A percentile compares a stretch with the other conserved stretches of the same genome.
phyloP scores from a whole-genome alignment of 2,329 filamentous ascomycete species.

The Escovopsis sp. region DNA sequence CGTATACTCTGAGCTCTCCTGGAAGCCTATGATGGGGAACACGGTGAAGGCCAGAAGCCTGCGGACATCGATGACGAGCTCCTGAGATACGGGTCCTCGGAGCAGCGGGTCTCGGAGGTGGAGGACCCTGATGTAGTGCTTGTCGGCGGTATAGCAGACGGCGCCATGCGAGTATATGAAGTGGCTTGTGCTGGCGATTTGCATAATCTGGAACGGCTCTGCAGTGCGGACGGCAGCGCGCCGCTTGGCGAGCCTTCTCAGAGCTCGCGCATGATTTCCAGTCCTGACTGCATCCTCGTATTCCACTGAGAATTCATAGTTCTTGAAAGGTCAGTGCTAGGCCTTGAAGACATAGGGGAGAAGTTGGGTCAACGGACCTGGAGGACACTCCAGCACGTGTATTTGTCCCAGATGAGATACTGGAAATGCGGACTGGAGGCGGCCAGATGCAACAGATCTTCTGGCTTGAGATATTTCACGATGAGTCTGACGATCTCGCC shows the following conservation, averaged over 20 bases:
- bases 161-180: conserved; percentile 50
- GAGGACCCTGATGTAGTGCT: conserved; percentile 37
- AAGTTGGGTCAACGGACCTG: conserved; percentile 29
- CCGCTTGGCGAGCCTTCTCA: conserved; percentile 47
- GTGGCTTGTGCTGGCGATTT: conserved; percentile 43
- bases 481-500: conserved; percentile 52
- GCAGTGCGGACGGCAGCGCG: conserved; percentile 45
- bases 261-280: conserved; percentile 10
- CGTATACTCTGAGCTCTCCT: conserved; percentile 22
- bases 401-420: conserved; percentile 35
- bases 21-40: conserved; percentile 20
- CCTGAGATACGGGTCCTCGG: conserved; percentile 25
- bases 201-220: conserved; percentile 42
- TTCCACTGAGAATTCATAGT: conserved; percentile 11
- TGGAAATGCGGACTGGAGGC: conserved; percentile 36
- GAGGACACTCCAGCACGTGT: conserved; percentile 41
- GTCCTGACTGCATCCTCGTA: conserved; percentile 9
- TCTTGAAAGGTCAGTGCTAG: conserved; percentile 3
- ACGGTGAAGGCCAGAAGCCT: conserved; percentile 17
- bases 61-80: conserved; percentile 42
- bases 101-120: conserved; percentile 35
- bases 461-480: conserved; percentile 35
- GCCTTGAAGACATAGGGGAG: not conserved
- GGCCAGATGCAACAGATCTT: conserved; percentile 43
- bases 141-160: conserved; percentile 45